Base-by-base conservation (phyloP, 345 rosid genomes). In the Adansonia digitata region DNA sequence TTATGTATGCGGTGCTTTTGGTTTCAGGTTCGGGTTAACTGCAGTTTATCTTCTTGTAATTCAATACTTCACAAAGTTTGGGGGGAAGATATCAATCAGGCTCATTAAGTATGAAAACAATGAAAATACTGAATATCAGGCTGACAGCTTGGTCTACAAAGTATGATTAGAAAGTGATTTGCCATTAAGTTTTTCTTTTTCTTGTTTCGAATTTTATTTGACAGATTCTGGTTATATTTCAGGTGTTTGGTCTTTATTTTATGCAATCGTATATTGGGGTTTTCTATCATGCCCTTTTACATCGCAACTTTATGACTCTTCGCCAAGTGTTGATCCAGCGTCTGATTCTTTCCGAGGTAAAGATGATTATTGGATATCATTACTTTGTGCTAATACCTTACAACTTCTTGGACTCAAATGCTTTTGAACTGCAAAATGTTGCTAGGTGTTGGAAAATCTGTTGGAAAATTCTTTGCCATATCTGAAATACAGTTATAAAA, bases 261-360 rank as follows among this genome's bases (percentile, higher is more conserved):
- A 94, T 94, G 97, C 98, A 94, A 83, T 80, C 98, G 13, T 94
- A 91, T 78, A 94, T 94, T 29, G 97, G 98, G 66, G 82, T 92
- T 82, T 94, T 94, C 86, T 94, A 94, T 78, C 98, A 94, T n/a
- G 97, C 89, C 64, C 93, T 91, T 64, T 73, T 92, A 53, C 97
- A 92, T 75, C 93, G 95, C 62, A 89, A 92, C 85, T 85, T 94
- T 67, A 78, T 11, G 86, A 86, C 97, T 59, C 98, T 94, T 80
- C 92, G 95, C 65, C 89, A 92, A 85, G 84, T 91, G 73, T 75
- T 92, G 82, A 81, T 92, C 75, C 94, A 92, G 84, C 88, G 97
- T 39, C 84, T 94, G 68, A 91, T 91, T 45, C 87, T 92, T 77
- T 89, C 85, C 37, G 83, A 84, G 91, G 93, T 87, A 64, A 65